These are phyloP conservation scores for Ophiostoma sp. DNA, from an alignment of 2,329 filamentous ascomycete genomes.

Conservation along the genomic window DNA sequence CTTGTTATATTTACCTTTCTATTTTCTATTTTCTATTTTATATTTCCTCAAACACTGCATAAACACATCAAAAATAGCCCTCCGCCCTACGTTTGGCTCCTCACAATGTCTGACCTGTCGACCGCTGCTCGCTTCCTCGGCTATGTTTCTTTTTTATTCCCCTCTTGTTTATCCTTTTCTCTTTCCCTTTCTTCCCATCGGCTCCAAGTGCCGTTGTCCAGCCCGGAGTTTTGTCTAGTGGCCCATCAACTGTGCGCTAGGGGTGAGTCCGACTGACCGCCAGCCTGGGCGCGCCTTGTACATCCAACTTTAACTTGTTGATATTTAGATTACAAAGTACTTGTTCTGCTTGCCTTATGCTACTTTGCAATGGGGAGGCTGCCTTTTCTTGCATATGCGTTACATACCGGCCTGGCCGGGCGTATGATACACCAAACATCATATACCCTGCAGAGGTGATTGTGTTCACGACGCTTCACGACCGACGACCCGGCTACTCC, in stretches of 20 bases:
- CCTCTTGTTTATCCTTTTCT: not conserved
- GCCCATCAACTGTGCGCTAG: conserved; percentile 16
- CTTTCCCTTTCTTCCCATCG: not conserved
- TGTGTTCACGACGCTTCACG: too few relatives aligned
- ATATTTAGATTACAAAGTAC: not conserved
- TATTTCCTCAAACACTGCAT: not conserved
- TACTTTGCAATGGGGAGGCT: not conserved
- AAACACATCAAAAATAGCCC: not conserved
- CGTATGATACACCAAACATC: not conserved
- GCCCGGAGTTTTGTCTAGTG: conserved; percentile 16
- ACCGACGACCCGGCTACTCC: not conserved
- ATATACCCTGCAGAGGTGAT: not conserved
- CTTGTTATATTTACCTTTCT: not conserved
- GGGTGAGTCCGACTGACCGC: conserved; percentile 16
- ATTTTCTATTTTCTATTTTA: not conserved
- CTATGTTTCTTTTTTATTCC: not conserved
- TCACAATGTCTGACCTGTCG: not conserved
- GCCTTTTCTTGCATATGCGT: not conserved
- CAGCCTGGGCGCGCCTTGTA: not conserved
- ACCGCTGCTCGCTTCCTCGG: not conserved
- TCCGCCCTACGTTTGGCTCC: not conserved
- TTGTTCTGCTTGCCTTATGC: not conserved
- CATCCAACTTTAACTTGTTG: not conserved
- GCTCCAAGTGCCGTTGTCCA: not conserved
- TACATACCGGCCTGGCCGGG: not conserved